These are phyloP conservation scores for Pinus albicaulis DNA, from an alignment of 75 land plant genomes.

Conservation along the genomic window DNA sequence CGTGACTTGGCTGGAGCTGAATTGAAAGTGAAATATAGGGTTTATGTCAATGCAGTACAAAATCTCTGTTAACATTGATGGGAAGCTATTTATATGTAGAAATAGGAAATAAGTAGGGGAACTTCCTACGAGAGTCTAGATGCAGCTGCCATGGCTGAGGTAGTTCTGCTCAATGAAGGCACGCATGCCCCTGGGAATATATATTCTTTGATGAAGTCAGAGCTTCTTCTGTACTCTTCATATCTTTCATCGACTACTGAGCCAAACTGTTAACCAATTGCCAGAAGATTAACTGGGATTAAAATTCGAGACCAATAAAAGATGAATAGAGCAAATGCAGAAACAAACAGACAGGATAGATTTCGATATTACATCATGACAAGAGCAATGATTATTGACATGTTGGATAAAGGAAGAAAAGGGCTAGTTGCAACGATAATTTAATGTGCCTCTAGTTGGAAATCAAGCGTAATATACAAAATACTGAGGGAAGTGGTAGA, in stretches of 20 bases:
- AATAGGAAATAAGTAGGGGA: neutral
- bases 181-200: constrained; percentile 61
- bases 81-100: neutral
- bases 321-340: too few species aligned
- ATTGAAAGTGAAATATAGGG: neutral
- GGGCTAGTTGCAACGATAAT: too few species aligned
- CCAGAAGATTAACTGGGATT: neutral
- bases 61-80: neutral
- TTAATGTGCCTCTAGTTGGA: too few species aligned
- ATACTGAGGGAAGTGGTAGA: constrained; percentile 1
- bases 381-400: neutral
- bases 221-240: constrained; percentile 40
- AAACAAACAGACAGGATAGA: too few species aligned
- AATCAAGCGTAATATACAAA: too few species aligned
- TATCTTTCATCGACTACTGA: constrained; percentile 48
- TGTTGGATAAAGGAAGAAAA: neutral
- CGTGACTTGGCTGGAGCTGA: neutral
- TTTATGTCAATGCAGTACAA: neutral
- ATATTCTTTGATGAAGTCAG: constrained; percentile 56
- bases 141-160: constrained; percentile 35
- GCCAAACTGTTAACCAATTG: constrained; percentile 19
- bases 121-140: constrained; percentile 37
- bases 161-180: constrained; percentile 32
- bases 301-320: neutral
- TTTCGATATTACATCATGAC: too few species aligned